Base-by-base conservation (phyloP, 1,284 basidiomycete species). In the Cryptococcus sp. region DNA sequence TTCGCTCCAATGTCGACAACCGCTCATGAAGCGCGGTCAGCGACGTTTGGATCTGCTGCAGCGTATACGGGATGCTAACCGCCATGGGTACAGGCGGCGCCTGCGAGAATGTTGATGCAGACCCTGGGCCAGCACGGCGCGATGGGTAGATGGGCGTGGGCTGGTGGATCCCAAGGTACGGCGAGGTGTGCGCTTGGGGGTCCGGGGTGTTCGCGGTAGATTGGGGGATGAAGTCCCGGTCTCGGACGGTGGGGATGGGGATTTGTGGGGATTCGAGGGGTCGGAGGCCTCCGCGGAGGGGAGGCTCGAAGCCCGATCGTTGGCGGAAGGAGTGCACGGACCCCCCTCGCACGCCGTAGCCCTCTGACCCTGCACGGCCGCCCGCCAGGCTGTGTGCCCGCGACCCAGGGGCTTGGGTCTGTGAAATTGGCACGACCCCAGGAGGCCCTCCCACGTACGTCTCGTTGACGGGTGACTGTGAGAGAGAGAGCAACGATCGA, bases 1-100 rank as follows among this genome's bases (percentile, higher is more conserved):
- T 65, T 9, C 72, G 67, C 47, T 94, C 91, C 18, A 94, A 78
- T 6, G 82, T 80, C 63, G 90, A 87, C 28, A 98, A 79, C 12
- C 94, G 85, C 75, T 97, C 94, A 37, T 87, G 88, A 39, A 98
- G 81, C 1, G 93, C 92, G 1, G 90, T 88, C 8, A 98, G 80
- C 56, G 93, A 90, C 0, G 87, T 86, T 72, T 98, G 94, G 40
- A 78, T 78, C 53, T 71, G 69, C 56, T 75, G 71, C 12, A 77
- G 57, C 8, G 71, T 68, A 7, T 66, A 60, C 1, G 73, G 65
- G 12, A 76, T 60, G 50, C 68, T 70, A 28, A 68, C 55, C 6
- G 62, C 59, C 4, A 56, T 59, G 2, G 50, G 50, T 20, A 20
- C 46, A 4, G 37, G 40, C 20, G 53, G 42, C 28, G 28, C 28